A percentile compares a stretch with the other conserved stretches of the same genome.
These are phyloP conservation scores for Gaeumannomyces sp. DNA, from an alignment of 2,329 filamentous ascomycete genomes.

Conservation along the genomic window DNA sequence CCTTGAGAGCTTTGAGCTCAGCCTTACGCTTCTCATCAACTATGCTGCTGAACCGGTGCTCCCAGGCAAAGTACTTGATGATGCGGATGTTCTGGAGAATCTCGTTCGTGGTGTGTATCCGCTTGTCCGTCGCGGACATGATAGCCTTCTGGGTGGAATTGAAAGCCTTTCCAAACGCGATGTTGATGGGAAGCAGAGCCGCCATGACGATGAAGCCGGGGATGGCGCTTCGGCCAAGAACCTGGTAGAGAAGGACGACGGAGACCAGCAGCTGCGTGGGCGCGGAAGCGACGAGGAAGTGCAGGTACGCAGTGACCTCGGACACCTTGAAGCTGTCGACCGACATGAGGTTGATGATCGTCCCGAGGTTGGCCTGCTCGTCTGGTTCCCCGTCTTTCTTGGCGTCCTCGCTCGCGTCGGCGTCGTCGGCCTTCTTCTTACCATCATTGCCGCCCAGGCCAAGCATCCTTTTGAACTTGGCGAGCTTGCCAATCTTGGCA, in stretches of 20 bases:
- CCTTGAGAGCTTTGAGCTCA: slow-evolving; percentile 73
- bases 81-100: slow-evolving; percentile 96
- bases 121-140: slow-evolving; percentile 86
- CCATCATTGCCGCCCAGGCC: slow-evolving; percentile 54
- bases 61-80: slow-evolving; percentile 99
- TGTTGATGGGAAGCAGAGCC: slow-evolving; percentile 82
- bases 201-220: slow-evolving; percentile 89
- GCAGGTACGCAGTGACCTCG: slow-evolving; percentile 88
- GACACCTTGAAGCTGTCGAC: slow-evolving; percentile 99
- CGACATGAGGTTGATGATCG: slow-evolving; percentile 99
- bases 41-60: slow-evolving; percentile 77
- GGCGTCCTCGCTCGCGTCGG: slow-evolving; percentile 27
- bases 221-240: slow-evolving; percentile 89
- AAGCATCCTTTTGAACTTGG: slow-evolving; percentile 49
- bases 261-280: slow-evolving; percentile 83
- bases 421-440: slow-evolving; percentile 34
- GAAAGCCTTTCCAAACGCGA: slow-evolving; percentile 81
- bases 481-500: slow-evolving; percentile 34
- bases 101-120: slow-evolving; percentile 95
- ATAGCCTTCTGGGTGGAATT: slow-evolving; percentile 83
- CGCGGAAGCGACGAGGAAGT: slow-evolving; percentile 89
- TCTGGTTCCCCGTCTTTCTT: slow-evolving; percentile 38
- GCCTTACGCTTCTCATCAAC: slow-evolving; percentile 81
- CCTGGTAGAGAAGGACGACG: slow-evolving; percentile 74
- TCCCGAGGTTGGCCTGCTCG: slow-evolving; percentile 83